Evolutionary conservation across 106 monocot species (phyloP).

Genomic region (Dendrobium huoshanense): DNA sequence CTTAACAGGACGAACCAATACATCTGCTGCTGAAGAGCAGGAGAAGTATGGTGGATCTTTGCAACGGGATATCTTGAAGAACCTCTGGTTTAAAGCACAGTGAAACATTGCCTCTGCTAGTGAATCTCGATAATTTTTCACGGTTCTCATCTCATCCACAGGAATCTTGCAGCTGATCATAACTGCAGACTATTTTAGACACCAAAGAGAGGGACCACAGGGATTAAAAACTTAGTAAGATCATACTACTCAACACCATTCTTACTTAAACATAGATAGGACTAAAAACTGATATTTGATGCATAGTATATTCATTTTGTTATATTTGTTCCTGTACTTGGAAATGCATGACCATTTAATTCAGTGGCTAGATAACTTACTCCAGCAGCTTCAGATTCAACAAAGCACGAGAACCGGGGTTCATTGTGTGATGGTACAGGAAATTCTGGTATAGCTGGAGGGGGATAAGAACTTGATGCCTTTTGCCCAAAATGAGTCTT

Average conservation of each 20-base stretch:
- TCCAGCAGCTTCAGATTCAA: conserved; percentile 99
- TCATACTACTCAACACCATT: not conserved
- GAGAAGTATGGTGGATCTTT: conserved; percentile 96
- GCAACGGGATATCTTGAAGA: conserved; percentile 92
- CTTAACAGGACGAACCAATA: conserved; percentile 75
- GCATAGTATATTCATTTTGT: not conserved
- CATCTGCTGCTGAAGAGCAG: conserved; percentile 81
- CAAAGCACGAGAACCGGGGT: conserved; percentile 95
- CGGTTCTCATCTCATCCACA: conserved; percentile 68
- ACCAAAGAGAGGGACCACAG: conserved; percentile 11
- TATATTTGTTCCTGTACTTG: not conserved
- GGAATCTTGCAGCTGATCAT: conserved; percentile 97
- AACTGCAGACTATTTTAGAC: conserved; percentile 79
- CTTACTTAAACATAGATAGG: not conserved
- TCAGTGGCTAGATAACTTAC: conserved; percentile 32
- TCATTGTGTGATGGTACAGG: conserved; percentile 85
- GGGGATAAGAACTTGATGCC: conserved; percentile 27
- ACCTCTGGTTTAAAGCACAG: conserved; percentile 91
- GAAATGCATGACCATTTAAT: conserved; percentile 1
- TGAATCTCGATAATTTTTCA: conserved; percentile 84
- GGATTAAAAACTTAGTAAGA: not conserved
- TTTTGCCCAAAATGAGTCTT: conserved; percentile 84
- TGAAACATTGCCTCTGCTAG: conserved; percentile 97
- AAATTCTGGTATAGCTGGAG: conserved; percentile 58
- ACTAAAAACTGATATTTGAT: not conserved